Evolutionary conservation across 2,329 filamentous ascomycete genomes (phyloP).

Genomic region (Pseudogymnoascus sp.): DNA sequence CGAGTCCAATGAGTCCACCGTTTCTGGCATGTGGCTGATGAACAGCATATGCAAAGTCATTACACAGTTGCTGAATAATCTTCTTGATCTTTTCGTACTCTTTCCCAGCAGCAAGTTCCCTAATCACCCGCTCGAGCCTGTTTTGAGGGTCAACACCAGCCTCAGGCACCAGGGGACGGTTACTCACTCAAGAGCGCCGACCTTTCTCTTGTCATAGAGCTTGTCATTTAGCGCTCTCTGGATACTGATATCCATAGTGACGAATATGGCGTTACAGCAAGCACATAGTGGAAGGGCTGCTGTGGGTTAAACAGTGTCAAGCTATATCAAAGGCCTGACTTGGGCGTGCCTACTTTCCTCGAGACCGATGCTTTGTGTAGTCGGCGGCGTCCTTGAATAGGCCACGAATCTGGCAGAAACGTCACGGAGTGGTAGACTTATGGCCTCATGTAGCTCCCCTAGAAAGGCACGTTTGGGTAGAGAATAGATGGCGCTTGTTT

Average conservation of each 20-base stretch:
- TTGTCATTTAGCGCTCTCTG: constrained; percentile 93
- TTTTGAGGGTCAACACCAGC: neutral
- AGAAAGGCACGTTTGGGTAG: neutral
- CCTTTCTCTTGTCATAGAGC: constrained; percentile 96
- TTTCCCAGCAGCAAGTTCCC: constrained; percentile 67
- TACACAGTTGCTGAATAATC: constrained; percentile 92
- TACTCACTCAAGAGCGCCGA: constrained; percentile 85
- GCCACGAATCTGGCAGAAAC: neutral
- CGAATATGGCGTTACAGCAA: constrained; percentile 4
- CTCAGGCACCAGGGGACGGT: neutral
- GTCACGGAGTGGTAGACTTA: neutral
- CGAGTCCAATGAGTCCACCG: constrained; percentile 89
- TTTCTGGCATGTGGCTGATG: constrained; percentile 95
- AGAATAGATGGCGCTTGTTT: neutral
- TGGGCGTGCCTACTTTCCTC: neutral
- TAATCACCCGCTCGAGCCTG: constrained; percentile 84
- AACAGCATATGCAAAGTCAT: constrained; percentile 95
- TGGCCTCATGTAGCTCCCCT: neutral
- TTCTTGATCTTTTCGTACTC: constrained; percentile 75
- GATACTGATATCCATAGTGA: constrained; percentile 74
- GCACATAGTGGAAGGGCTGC: constrained; percentile 4
- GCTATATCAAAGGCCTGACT: neutral
- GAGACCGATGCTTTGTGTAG: neutral
- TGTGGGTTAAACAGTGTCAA: constrained; percentile 1
- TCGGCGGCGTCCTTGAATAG: neutral